A percentile compares a stretch with the other conserved stretches of the same genome.
Evolutionary conservation across 2,329 filamentous ascomycete genomes (phyloP).

Genomic region (Penicillium nordicum): DNA sequence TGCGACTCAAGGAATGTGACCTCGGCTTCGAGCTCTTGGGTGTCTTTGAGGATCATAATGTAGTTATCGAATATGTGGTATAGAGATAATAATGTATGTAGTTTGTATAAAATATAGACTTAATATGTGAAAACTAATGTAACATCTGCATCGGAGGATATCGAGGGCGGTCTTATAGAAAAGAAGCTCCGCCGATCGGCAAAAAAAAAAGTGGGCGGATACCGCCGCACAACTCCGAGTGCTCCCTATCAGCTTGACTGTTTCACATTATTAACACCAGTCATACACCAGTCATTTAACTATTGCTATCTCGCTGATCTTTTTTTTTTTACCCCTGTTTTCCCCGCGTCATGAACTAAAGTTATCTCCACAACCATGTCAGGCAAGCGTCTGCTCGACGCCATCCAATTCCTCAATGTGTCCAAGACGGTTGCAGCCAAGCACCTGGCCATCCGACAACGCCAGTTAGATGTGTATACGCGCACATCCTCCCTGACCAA

Average conservation of each 20-base stretch:
- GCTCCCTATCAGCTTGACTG: slow-evolving; percentile 20
- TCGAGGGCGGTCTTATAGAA: neutral
- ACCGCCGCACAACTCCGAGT: slow-evolving; percentile 15
- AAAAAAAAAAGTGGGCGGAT: slow-evolving; percentile 19
- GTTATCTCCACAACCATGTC: slow-evolving; percentile 42
- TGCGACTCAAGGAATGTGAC: slow-evolving; percentile 49
- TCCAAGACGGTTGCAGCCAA: slow-evolving; percentile 65
- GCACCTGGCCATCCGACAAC: slow-evolving; percentile 57
- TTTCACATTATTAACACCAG: neutral
- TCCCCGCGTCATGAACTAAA: slow-evolving; percentile 21
- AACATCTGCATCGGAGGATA: neutral
- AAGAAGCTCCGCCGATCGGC: slow-evolving; percentile 9
- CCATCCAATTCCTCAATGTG: slow-evolving; percentile 66
- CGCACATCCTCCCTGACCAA: slow-evolving; percentile 64
- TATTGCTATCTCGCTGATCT: slow-evolving; percentile 6
- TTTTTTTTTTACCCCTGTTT: slow-evolving; percentile 8
- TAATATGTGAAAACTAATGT: neutral
- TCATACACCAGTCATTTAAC: neutral
- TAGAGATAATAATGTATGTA: neutral
- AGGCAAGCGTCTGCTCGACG: slow-evolving; percentile 65
- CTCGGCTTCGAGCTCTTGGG: slow-evolving; percentile 32
- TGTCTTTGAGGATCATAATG: slow-evolving; percentile 23
- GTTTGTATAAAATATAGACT: neutral
- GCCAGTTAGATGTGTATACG: slow-evolving; percentile 61
- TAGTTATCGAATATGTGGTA: neutral